Conservation (phyloP, 352 stramenopile genomes). For the Thraustochytrium aureum region DNA sequence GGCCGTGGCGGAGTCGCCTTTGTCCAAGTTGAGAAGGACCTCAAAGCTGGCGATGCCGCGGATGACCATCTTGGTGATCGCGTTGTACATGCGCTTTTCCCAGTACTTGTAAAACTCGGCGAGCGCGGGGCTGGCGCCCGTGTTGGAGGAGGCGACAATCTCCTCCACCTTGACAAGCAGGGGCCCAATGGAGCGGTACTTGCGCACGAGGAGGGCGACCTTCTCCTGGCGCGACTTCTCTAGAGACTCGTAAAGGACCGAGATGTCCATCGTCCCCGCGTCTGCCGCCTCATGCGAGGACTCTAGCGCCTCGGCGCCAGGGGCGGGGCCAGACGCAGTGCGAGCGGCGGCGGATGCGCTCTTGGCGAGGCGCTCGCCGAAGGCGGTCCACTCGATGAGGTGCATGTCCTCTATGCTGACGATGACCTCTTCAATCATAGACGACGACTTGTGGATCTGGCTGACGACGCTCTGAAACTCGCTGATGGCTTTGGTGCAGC, state of each 20-base stretch:
- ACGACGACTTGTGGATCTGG: constrained; percentile 92
- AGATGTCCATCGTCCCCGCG: constrained; percentile 79
- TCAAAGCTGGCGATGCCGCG: constrained; percentile 91
- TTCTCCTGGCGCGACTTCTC: constrained; percentile 83
- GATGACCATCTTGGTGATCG: constrained; percentile 95
- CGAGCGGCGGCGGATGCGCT: neutral
- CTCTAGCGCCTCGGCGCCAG: neutral
- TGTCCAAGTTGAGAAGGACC: constrained; percentile 71
- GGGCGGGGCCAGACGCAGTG: neutral
- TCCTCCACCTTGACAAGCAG: constrained; percentile 95
- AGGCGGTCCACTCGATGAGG: constrained; percentile 87
- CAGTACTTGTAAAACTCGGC: constrained; percentile 96
- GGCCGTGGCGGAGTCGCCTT: neutral
- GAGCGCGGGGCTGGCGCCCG: constrained; percentile 79
- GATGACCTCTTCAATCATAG: constrained; percentile 94
- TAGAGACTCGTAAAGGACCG: constrained; percentile 90
- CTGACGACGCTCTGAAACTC: constrained; percentile 88
- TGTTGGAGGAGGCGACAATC: constrained; percentile 89
- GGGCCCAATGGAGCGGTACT: constrained; percentile 83
- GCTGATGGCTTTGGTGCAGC: constrained; percentile 84
- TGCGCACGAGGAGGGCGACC: constrained; percentile 86
- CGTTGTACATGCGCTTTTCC: constrained; percentile 95
- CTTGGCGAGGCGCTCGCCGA: constrained; percentile 58
- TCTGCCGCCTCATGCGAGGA: neutral
- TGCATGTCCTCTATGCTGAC: constrained; percentile 79